Evolutionary conservation across 2,329 filamentous ascomycete genomes (phyloP).

Genomic region (Ascochyta fabae): DNA sequence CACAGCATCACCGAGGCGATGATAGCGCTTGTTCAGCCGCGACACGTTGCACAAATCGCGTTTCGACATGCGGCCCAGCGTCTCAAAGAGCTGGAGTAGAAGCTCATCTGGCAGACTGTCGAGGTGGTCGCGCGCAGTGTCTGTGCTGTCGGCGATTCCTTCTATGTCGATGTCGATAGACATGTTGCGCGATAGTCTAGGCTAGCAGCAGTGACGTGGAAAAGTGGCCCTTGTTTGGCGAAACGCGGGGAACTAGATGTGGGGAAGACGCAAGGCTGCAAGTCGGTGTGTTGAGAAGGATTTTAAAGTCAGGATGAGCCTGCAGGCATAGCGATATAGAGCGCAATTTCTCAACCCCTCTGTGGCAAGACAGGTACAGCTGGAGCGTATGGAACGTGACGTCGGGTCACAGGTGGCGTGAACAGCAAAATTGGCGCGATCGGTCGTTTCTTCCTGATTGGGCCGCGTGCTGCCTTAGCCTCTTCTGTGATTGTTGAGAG

Average conservation of each 20-base stretch:
- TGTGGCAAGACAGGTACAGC: not conserved
- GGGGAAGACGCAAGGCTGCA: conserved; percentile 20
- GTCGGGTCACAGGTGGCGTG: conserved; percentile 13
- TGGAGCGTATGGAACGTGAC: conserved; percentile 1
- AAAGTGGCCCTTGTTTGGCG: conserved; percentile 14
- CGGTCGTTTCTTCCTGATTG: not conserved
- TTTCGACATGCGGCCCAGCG: conserved; percentile 32
- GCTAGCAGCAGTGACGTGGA: conserved; percentile 8
- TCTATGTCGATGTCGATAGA: conserved; percentile 9
- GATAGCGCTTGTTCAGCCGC: conserved; percentile 39
- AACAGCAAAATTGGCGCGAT: conserved; percentile 13
- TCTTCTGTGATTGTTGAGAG: no score
- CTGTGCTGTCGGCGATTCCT: conserved; percentile 1
- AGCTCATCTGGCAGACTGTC: conserved; percentile 38
- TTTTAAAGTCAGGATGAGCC: conserved; percentile 2
- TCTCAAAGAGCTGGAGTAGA: conserved; percentile 41
- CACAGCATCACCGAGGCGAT: conserved; percentile 40
- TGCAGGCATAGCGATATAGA: not conserved
- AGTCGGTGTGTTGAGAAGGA: conserved; percentile 23
- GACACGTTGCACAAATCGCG: conserved; percentile 39
- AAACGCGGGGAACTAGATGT: conserved; percentile 15
- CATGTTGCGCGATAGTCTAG: conserved; percentile 4
- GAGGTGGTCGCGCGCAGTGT: conserved; percentile 7
- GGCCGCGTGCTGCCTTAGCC: not conserved
- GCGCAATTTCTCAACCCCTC: not conserved